Conservation (phyloP, 2,329 filamentous ascomycete species). For the Rutstroemia sp. region DNA sequence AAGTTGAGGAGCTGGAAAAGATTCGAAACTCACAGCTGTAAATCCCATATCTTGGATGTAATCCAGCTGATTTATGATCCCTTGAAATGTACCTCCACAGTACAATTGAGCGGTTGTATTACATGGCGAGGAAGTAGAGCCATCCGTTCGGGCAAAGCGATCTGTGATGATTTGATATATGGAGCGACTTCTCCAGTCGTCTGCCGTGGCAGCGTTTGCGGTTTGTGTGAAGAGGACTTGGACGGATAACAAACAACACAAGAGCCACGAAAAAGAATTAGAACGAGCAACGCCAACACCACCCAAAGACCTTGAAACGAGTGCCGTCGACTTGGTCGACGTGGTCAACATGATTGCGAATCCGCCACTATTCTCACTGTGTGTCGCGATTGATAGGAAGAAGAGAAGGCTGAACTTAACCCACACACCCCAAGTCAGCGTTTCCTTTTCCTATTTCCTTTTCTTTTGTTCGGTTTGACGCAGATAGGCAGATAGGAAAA, state of each 20-base stretch:
- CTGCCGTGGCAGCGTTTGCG: conserved; percentile 13
- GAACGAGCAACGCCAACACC: not conserved
- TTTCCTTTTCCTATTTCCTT: no score
- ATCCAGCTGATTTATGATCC: conserved; percentile 38
- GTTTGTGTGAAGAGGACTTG: not conserved
- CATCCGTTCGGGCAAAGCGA: conserved; percentile 32
- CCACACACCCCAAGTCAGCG: no score
- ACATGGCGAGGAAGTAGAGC: conserved; percentile 27
- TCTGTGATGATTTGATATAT: conserved; percentile 37
- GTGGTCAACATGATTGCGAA: conserved; percentile 8
- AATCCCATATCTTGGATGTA: conserved; percentile 38
- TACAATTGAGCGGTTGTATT: conserved; percentile 28
- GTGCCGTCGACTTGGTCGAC: conserved; percentile 10
- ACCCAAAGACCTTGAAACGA: conserved; percentile 5
- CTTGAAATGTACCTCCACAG: conserved; percentile 40
- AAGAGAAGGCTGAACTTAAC: no score
- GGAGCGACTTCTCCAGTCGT: conserved; percentile 31
- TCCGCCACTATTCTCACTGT: not conserved
- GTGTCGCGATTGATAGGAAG: no score
- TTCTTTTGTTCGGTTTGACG: no score
- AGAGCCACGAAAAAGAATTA: not conserved
- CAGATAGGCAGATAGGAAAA: no score
- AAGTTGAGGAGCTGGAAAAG: not conserved
- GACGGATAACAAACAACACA: not conserved
- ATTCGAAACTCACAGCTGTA: conserved; percentile 20